phyloP scores from a whole-genome alignment of 2,329 filamentous ascomycete genomes.

The Malbranchea zuffiana region DNA sequence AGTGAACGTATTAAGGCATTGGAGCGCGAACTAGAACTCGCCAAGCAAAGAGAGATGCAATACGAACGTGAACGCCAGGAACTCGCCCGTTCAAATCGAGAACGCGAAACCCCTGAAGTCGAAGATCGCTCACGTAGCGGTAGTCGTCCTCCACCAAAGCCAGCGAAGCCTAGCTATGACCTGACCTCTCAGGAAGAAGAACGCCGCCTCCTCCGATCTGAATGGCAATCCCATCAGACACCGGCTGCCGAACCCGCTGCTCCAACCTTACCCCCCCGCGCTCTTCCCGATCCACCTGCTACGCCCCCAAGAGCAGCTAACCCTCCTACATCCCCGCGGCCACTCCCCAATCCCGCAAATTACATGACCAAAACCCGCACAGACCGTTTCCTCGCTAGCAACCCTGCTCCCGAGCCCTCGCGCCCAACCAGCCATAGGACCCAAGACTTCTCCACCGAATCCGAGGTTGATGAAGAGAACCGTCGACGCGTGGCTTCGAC shows the following conservation, averaged over 20 bases:
- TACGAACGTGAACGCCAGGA: constrained; percentile 53
- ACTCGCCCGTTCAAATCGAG: constrained; percentile 23
- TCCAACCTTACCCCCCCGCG: constrained; percentile 17
- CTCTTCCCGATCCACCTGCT: constrained; percentile 19
- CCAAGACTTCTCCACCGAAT: constrained; percentile 40
- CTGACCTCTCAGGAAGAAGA: constrained; percentile 52
- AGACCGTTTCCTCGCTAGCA: constrained; percentile 45
- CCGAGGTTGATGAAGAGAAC: constrained; percentile 47
- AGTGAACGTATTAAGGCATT: constrained; percentile 65
- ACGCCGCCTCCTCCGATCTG: constrained; percentile 47
- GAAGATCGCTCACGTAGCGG: constrained; percentile 16
- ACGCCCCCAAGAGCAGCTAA: constrained; percentile 11
- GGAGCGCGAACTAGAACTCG: constrained; percentile 59
- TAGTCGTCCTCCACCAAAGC: constrained; percentile 25
- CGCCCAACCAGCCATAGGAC: constrained; percentile 31
- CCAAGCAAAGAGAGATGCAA: constrained; percentile 54
- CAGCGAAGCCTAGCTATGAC: constrained; percentile 38
- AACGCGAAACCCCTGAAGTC: constrained; percentile 8
- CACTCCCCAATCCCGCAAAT: constrained; percentile 39
- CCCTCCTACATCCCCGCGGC: constrained; percentile 23
- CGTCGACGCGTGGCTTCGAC: constrained; percentile 45
- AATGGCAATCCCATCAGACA: constrained; percentile 40
- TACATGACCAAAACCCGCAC: constrained; percentile 38
- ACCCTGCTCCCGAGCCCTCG: constrained; percentile 39
- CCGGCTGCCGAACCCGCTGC: constrained; percentile 14